These are phyloP conservation scores for Monosporascus sp. DNA, from an alignment of 2,329 filamentous ascomycete genomes.

Conservation along the genomic window DNA sequence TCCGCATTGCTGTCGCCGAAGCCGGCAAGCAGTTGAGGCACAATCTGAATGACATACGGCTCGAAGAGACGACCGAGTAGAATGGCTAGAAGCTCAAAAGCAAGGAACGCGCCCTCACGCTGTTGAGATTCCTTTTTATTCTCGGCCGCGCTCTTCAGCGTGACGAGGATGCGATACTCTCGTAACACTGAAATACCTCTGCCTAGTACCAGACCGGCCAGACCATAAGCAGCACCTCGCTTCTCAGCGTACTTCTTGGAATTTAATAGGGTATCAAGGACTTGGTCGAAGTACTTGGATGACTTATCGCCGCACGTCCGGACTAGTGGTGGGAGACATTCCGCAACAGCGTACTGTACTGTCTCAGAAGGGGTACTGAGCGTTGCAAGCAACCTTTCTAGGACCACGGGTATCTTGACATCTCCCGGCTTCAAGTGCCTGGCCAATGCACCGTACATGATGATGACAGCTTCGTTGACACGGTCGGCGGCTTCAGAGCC, in stretches of 20 bases:
- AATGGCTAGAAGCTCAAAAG: constrained; percentile 83
- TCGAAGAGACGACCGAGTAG: constrained; percentile 88
- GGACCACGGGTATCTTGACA: constrained; percentile 78
- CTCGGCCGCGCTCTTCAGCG: constrained; percentile 76
- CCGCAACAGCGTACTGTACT: constrained; percentile 93
- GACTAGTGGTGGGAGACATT: constrained; percentile 89
- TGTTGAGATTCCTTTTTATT: constrained; percentile 92
- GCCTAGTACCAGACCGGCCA: constrained; percentile 87
- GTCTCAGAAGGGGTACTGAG: constrained; percentile 93
- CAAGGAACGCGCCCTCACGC: constrained; percentile 81
- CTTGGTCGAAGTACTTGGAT: constrained; percentile 71
- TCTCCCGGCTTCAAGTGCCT: constrained; percentile 84
- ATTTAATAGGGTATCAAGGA: constrained; percentile 76
- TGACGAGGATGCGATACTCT: constrained; percentile 81
- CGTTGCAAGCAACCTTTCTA: constrained; percentile 79
- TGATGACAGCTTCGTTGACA: constrained; percentile 94
- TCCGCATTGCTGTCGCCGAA: constrained; percentile 87
- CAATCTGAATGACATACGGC: constrained; percentile 92
- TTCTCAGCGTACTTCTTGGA: constrained; percentile 90
- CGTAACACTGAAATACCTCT: constrained; percentile 76
- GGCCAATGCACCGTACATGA: constrained; percentile 92
- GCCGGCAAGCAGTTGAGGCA: constrained; percentile 81
- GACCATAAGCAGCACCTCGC: constrained; percentile 88
- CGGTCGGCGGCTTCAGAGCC: constrained; percentile 78
- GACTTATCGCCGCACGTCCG: constrained; percentile 73